phyloP scores from a whole-genome alignment of 805 yeast species.

The Metschnikowia anglica region DNA sequence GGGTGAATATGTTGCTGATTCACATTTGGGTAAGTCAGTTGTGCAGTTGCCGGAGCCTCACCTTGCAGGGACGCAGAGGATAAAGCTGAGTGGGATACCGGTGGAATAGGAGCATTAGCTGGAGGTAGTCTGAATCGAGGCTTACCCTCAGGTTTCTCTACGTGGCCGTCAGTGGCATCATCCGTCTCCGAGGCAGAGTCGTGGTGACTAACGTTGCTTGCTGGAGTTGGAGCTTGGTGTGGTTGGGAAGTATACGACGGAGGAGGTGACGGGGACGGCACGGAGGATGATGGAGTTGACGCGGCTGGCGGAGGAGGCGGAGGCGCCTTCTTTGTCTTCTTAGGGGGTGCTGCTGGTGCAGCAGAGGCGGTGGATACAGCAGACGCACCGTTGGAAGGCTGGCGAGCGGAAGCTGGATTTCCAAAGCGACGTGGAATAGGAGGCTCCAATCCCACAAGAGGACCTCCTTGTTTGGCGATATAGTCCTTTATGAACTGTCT shows the following conservation, averaged over 20 bases:
- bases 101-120: slow-evolving; percentile 10
- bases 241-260: slow-evolving; percentile 2
- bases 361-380: slow-evolving; percentile 1
- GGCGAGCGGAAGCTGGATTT: background rate
- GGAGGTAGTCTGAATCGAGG: slow-evolving; percentile 16
- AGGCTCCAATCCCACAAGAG: slow-evolving; percentile 80
- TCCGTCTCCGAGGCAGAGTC: slow-evolving; percentile 3
- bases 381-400: slow-evolving; percentile 1
- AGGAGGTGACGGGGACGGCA: slow-evolving; percentile 10
- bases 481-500: slow-evolving; percentile 79
- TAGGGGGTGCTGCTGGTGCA: slow-evolving; percentile 8
- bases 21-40: slow-evolving; percentile 1
- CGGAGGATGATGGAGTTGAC: no score
- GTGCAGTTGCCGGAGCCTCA: slow-evolving; percentile 5
- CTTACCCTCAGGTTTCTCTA: slow-evolving; percentile 1
- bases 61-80: background rate
- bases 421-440: slow-evolving; percentile 61
- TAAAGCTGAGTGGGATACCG: slow-evolving; percentile 7
- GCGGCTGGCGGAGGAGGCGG: slow-evolving; percentile 19
- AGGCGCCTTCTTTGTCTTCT: slow-evolving; percentile 18
- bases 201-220: slow-evolving; percentile 6
- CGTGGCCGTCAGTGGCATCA: background rate
- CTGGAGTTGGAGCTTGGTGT: slow-evolving; percentile 7
- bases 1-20: background rate
- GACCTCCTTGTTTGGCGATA: slow-evolving; percentile 71